phyloP scores from a whole-genome alignment of 2,329 filamentous ascomycete species.

The Rutstroemia sp. region DNA sequence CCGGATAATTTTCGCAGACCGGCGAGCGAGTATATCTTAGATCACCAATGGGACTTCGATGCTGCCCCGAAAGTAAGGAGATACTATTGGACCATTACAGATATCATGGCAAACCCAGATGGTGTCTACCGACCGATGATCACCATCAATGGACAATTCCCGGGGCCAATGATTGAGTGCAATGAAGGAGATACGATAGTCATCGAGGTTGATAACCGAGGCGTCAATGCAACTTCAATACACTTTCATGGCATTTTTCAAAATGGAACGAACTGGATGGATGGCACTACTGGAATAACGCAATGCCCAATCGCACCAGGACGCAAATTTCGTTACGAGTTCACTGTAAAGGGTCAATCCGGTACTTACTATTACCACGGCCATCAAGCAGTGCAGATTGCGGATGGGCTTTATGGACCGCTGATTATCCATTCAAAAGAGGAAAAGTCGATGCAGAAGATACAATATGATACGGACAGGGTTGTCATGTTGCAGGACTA shows the following conservation, averaged over 20 bases:
- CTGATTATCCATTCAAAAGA: slow-evolving; percentile 57
- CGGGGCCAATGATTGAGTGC: slow-evolving; percentile 63
- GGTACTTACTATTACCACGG: slow-evolving; percentile 56
- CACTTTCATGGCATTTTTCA: slow-evolving; percentile 77
- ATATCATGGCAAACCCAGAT: slow-evolving; percentile 53
- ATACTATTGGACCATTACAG: slow-evolving; percentile 53
- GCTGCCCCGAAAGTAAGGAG: slow-evolving; percentile 44
- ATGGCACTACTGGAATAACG: slow-evolving; percentile 57
- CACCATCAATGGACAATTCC: slow-evolving; percentile 68
- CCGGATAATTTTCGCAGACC: slow-evolving; percentile 24
- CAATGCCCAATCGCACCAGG: slow-evolving; percentile 59
- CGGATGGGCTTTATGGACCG: slow-evolving; percentile 61
- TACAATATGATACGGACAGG: slow-evolving; percentile 48
- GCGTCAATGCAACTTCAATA: slow-evolving; percentile 55
- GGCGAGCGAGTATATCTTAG: slow-evolving; percentile 48
- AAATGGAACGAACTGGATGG: slow-evolving; percentile 68
- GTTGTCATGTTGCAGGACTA: slow-evolving; percentile 65
- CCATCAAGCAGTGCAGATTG: slow-evolving; percentile 56
- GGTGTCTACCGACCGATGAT: slow-evolving; percentile 52
- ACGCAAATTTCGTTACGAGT: slow-evolving; percentile 57
- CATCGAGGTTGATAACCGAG: slow-evolving; percentile 61
- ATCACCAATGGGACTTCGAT: slow-evolving; percentile 46
- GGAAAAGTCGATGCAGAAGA: slow-evolving; percentile 43
- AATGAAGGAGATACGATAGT: slow-evolving; percentile 67
- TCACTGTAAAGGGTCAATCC: slow-evolving; percentile 47